Percentiles rank a stretch among this genome's conserved stretches.
These are phyloP conservation scores for Cornus controversa DNA, from an alignment of 148 eudicot species.

Conservation along the genomic window DNA sequence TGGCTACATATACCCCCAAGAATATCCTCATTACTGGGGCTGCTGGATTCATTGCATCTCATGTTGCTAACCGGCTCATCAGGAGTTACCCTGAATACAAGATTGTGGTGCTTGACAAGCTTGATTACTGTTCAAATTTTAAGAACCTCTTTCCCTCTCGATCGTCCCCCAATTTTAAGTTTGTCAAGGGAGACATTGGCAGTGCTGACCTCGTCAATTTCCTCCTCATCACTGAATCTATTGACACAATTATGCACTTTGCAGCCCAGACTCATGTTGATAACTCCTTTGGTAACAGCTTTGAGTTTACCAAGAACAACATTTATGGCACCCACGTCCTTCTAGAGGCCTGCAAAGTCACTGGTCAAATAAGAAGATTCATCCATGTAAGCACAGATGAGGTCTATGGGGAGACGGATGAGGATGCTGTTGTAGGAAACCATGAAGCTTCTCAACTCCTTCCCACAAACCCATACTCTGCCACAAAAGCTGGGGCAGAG, in stretches of 20 bases:
- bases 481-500: constrained; percentile 69
- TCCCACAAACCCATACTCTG: constrained; percentile 62
- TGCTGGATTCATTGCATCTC: constrained; percentile 66
- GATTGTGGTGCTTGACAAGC: constrained; percentile 71
- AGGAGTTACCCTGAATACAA: constrained; percentile 58
- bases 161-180: constrained; percentile 59
- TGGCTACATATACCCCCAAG: constrained; percentile 50
- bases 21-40: constrained; percentile 69
- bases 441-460: constrained; percentile 73
- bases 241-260: constrained; percentile 73
- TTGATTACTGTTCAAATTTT: constrained; percentile 66
- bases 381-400: constrained; percentile 71
- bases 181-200: constrained; percentile 68
- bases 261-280: constrained; percentile 70
- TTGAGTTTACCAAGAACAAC: constrained; percentile 69
- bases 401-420: constrained; percentile 68
- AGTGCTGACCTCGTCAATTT: constrained; percentile 70
- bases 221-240: constrained; percentile 59
- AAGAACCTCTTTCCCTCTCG: constrained; percentile 60
- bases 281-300: constrained; percentile 64
- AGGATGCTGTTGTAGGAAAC: constrained; percentile 73
- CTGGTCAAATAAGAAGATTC: constrained; percentile 62
- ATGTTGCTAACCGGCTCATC: constrained; percentile 59
- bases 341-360: constrained; percentile 64
- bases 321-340: constrained; percentile 66